Base-by-base conservation (phyloP, 352 stramenopile genomes). In the Peronospora farinosa region DNA sequence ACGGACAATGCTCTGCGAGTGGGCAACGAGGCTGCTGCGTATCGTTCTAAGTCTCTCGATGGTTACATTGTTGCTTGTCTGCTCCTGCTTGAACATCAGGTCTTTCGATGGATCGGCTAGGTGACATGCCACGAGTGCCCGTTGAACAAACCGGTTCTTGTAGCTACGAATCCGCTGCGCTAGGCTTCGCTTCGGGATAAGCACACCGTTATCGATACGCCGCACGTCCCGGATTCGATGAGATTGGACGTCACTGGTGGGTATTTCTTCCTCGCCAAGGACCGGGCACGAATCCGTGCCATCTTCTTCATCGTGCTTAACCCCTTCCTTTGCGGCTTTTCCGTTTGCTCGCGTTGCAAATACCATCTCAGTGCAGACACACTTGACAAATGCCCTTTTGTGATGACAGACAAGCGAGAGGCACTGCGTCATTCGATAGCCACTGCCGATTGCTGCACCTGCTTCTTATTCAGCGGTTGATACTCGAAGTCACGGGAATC, bases 101-200 rank as follows among this genome's bases (percentile, higher is more conserved):
- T 90, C 78, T 51, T 57, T 67, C 9, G 78, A 77, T 10, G 65
- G 63, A 30, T 81, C 65, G 6, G 72, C 58, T 4, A 90, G 49
- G 0, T 47, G 74, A 25, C 66, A 73, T 2, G 54, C 62, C 28
- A 90, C 70, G 12, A 87, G 67, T 16, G 72, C 47, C 23, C 70
- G 76, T 60, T 90, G 78, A 19, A 90, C 65, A 8, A 78, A 36
- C 25, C 78, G 76, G 51, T 90, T 90, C 55, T 84, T 85, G 47
- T 68, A 59, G 39, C 69, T 59, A 12, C 60, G 58, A 37, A 72
- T 60, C 35, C 68, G 64, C 47, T 74, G 51, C 7, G 27, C 23
- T 11, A 73, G 25, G 17, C 39, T 61, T 28, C 31, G 40, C 17
- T 65, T 66, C 2, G 50, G 21, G 23, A 13, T 47, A 8, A 54